Base-by-base conservation (phyloP, 345 rosid species). In the Hibiscus tridactylites region DNA sequence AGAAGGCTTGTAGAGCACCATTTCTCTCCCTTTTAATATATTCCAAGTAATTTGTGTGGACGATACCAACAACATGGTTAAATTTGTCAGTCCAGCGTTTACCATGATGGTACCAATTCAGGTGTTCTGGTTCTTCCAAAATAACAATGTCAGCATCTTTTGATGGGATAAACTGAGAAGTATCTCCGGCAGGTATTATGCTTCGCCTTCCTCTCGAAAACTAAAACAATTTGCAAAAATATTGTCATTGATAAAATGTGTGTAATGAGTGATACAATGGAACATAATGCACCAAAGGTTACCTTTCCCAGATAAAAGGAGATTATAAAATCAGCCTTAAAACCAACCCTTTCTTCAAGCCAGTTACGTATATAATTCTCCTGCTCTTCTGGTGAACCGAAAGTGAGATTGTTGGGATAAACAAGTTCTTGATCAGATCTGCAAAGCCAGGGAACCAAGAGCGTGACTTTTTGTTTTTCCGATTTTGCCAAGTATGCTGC, bases 291-390 rank as follows among this genome's bases (percentile, higher is more conserved):
- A 73, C 67, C 68, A 65, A 54, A 39, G 6, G 47, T 66, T 85
- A 95, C 99, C 97, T 88, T 95, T 83, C 99, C 97, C 0, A 97
- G 97, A 81, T 95, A 95, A 79, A 95, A 95, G 65, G 99, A 95
- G 73, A 95, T 95, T 71, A 77, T 90, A 68, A 95, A 95, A 75
- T 92, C 88, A 73, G 96, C 85, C 75, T 90, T 89, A 83, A 95
- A 95, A 71, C 97, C 97, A 78, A 86, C 37, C 78, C 96, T 90
- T 80, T 92, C 97, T 85, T 90, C 96, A 29, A 95, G 93, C 99
- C 99, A 95, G 77, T 75, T 85, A 54, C 92, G 97, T 68, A 95
- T 95, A 74, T 89, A 95, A 72, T 76, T 87, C 83, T 92, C 99
- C 79, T 95, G 97, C 82, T 95, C 97, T 78, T 89, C 97, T 65